Conservation (phyloP, 2,329 filamentous ascomycete species). For the Botrytis paeoniae region DNA sequence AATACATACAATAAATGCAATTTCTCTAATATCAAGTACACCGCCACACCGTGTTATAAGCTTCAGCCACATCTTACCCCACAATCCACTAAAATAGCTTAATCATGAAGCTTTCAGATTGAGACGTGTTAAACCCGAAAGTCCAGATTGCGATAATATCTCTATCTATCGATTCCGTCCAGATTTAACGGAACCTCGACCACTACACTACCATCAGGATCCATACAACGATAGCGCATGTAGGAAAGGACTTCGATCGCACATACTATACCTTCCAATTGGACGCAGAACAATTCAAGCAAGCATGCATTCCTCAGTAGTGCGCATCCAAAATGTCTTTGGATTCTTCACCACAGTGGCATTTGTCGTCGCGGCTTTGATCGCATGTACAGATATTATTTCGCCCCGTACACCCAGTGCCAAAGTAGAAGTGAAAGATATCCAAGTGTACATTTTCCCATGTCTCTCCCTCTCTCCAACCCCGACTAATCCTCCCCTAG, state of each 20-base stretch:
- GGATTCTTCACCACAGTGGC: constrained; percentile 97
- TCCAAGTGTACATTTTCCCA: constrained; percentile 71
- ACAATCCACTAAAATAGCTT: constrained; percentile 24
- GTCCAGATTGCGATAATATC: constrained; percentile 14
- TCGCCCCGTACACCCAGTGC: constrained; percentile 65
- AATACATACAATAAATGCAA: not conserved
- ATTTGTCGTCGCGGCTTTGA: constrained; percentile 73
- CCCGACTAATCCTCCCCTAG: constrained; percentile 44
- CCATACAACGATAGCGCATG: constrained; percentile 3
- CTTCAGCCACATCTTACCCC: constrained; percentile 27
- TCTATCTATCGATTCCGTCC: not conserved
- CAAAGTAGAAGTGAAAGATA: constrained; percentile 64
- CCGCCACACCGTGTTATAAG: constrained; percentile 1
- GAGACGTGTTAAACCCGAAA: constrained; percentile 29
- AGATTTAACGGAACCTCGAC: not conserved
- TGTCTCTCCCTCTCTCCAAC: not conserved
- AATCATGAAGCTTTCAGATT: constrained; percentile 16
- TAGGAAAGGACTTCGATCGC: not conserved
- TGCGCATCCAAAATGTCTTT: constrained; percentile 87
- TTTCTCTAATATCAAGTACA: not conserved
- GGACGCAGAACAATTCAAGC: not conserved
- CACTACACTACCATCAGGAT: not conserved
- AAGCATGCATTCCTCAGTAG: constrained; percentile 75
- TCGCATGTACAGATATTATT: constrained; percentile 76
- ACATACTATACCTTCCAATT: not conserved